Evolutionary conservation across 2,329 filamentous ascomycete species (phyloP), one percentile per base, ranked within the genome.

Genomic region (Aureobasidium lini): DNA sequence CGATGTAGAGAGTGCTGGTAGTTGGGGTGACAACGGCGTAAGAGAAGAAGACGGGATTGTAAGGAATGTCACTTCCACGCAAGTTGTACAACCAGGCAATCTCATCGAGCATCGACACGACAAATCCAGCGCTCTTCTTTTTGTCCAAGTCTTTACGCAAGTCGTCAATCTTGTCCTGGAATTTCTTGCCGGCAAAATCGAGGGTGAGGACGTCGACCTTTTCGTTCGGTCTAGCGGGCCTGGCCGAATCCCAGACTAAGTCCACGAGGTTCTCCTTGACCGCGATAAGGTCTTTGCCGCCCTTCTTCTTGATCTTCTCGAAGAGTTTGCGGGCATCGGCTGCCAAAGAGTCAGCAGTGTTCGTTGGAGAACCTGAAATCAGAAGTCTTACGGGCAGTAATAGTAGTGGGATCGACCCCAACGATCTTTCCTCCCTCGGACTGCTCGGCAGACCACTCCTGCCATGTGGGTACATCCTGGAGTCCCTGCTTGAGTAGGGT

Each of bases 31-130:
- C 78, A 43, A 94, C 82, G 46, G 93, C 93, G 69, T 97, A 99
- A 15, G 93, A 94, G 75, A 97, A 97, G 79, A 99, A 97, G 52
- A 99, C 94, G 0, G 94, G 94, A 70, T 99, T 99, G 77, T 94
- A 99, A 0, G 91, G 90, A 64, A 99, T 97, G 71, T 97, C 94
- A 72, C 82, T 94, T 66, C 94, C 94, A 66, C 94, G 86, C 50
- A 99, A 77, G 74, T 99, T 99, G 78, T 96, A 96, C n/a, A 99
- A 81, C 94, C 94, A 99, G 10, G 94, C 94, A 67, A 96, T 85
- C 74, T 99, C 94, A 68, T 99, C 94, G 44, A 99, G 83, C 86
- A 95, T 92, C 6, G 92, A 96, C 47, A 97, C 84, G 50, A 97
- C 85, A 66, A 97, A 90, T 1, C 90, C 93, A 16, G 86, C 82